Percentiles rank a stretch among this genome's conserved stretches.
Evolutionary conservation across 2,329 filamentous ascomycete genomes (phyloP).

Genomic region (Dothistroma septosporum): DNA sequence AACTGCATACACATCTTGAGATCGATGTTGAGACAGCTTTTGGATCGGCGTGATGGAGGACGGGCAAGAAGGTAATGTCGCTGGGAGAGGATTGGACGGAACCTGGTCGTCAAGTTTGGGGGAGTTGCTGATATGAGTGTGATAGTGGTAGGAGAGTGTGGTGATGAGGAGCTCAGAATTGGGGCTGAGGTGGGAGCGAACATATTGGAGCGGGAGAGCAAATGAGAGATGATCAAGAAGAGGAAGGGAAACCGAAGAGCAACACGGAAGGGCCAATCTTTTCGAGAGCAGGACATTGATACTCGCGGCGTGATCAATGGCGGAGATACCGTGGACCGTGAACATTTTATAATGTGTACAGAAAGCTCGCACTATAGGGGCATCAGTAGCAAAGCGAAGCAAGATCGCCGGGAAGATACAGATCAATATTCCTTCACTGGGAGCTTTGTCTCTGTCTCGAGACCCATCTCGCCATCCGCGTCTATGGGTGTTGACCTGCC

Average conservation of each 20-base stretch:
- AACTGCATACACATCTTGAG: neutral
- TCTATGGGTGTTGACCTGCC: slow-evolving; percentile 22
- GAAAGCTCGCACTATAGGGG: neutral
- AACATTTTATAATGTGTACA: neutral
- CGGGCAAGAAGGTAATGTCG: neutral
- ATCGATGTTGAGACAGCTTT: neutral
- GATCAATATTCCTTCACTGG: slow-evolving; percentile 9
- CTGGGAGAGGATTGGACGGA: neutral
- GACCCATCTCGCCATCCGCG: slow-evolving; percentile 24
- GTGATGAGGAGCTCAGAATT: neutral
- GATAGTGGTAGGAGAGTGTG: neutral
- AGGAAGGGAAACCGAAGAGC: neutral
- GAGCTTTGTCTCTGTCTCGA: slow-evolving; percentile 12
- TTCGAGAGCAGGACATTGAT: neutral
- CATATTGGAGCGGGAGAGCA: no score
- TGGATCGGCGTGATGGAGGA: neutral
- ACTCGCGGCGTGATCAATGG: neutral
- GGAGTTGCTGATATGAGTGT: neutral
- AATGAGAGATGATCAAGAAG: neutral
- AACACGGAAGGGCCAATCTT: neutral
- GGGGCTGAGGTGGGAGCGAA: neutral
- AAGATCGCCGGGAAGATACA: neutral
- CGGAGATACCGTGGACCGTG: neutral
- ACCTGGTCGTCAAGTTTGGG: no score
- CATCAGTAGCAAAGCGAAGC: neutral